A percentile compares a stretch with the other conserved stretches of the same genome.
These are phyloP conservation scores for Capsicum rhomboideum DNA, from an alignment of 257 asterid species.

Conservation along the genomic window DNA sequence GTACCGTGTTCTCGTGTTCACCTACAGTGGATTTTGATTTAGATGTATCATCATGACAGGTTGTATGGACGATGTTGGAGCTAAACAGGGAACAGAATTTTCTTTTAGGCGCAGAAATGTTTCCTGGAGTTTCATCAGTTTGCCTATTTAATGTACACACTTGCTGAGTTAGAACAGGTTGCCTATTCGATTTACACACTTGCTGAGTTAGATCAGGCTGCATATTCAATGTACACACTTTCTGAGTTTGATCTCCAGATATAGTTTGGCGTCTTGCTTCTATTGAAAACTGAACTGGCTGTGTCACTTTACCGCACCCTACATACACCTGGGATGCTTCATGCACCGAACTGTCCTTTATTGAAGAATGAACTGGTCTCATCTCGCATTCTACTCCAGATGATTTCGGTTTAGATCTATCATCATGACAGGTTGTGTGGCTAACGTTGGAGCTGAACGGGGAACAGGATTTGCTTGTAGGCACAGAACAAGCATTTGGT, in stretches of 20 bases:
- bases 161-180: neutral
- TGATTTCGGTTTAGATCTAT: neutral
- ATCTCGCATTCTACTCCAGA: neutral
- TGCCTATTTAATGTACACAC: neutral
- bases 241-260: neutral
- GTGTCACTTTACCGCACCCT: neutral
- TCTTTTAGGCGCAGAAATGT: neutral
- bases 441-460: neutral
- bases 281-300: neutral
- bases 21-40: neutral
- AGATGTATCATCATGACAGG: neutral
- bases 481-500: neutral
- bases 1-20: neutral
- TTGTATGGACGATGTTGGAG: neutral
- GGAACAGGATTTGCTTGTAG: neutral
- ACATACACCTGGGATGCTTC: neutral
- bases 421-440: neutral
- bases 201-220: neutral
- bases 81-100: neutral
- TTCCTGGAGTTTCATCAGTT: neutral
- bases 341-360: neutral
- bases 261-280: slow-evolving; percentile 2
- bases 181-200: neutral
- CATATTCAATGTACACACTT: neutral
- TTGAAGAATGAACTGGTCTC: neutral